Conservation (phyloP, 495 filamentous ascomycete genomes). For the Hypoxylon lenormandii region DNA sequence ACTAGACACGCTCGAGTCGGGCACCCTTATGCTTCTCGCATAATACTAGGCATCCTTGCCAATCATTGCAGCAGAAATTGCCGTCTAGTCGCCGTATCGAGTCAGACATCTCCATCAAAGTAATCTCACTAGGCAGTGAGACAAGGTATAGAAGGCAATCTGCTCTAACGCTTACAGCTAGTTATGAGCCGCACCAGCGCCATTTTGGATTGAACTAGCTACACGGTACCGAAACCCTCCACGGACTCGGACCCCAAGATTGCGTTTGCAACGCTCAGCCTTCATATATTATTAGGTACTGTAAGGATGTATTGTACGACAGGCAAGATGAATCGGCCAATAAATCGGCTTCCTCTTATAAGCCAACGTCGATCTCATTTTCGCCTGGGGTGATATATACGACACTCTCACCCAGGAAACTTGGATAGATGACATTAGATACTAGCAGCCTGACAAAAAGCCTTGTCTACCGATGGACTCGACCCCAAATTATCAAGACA, state of each 20-base stretch:
- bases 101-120: neutral
- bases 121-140: too few relatives aligned
- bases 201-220: neutral
- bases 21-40: too few relatives aligned
- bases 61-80: too few relatives aligned
- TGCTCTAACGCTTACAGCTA: neutral
- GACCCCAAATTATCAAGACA: neutral
- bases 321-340: neutral
- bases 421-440: neutral
- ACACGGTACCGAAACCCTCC: slow-evolving; percentile 6
- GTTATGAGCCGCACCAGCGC: neutral
- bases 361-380: slow-evolving; percentile 4
- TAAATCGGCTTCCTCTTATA: neutral
- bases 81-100: neutral
- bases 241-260: slow-evolving; percentile 15
- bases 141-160: neutral
- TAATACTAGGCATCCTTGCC: too few relatives aligned
- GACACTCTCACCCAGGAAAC: neutral
- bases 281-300: neutral
- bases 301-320: neutral
- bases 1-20: neutral
- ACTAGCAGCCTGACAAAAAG: neutral
- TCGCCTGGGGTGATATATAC: neutral
- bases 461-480: neutral
- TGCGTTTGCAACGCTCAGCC: neutral